Conservation (phyloP, 495 filamentous ascomycete genomes). For the Trichocladium uniseriatum region DNA sequence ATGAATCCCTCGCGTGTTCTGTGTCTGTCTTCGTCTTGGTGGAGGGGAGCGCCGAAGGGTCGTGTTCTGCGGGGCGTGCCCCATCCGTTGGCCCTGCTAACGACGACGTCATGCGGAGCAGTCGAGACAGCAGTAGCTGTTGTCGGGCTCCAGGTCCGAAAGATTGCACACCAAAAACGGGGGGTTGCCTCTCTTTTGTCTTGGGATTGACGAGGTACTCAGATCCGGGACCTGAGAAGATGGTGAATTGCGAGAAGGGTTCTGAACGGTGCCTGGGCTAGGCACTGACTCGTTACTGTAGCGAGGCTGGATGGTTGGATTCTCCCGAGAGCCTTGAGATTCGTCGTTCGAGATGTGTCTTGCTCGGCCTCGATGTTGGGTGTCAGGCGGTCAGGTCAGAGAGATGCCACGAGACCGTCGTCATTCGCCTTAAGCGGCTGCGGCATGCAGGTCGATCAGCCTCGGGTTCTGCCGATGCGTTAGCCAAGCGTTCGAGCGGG, state of each 20-base stretch:
- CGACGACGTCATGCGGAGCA: slow-evolving; percentile 31
- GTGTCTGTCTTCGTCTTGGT: slow-evolving; percentile 5
- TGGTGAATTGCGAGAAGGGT: too few relatives aligned
- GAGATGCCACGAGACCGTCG: slow-evolving; percentile 25
- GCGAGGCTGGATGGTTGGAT: not conserved
- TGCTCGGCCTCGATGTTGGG: not conserved
- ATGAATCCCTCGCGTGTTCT: slow-evolving; percentile 3
- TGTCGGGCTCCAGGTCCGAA: slow-evolving; percentile 4
- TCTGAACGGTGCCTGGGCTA: not conserved
- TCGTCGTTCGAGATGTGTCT: not conserved
- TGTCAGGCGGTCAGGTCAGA: slow-evolving; percentile 23
- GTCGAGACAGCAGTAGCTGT: slow-evolving; percentile 1
- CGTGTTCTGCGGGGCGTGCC: slow-evolving; percentile 22
- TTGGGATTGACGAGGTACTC: too few relatives aligned
- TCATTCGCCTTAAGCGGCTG: slow-evolving; percentile 11
- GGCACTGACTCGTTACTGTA: not conserved
- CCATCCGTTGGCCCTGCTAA: slow-evolving; percentile 21
- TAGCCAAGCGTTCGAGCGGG: too few relatives aligned
- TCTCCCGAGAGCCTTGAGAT: not conserved
- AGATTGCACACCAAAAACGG: not conserved
- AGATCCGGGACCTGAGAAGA: too few relatives aligned
- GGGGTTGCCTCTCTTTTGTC: not conserved
- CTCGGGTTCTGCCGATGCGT: too few relatives aligned
- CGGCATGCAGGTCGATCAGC: slow-evolving; percentile 1
- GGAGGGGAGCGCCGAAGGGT: slow-evolving; percentile 7